Percentiles rank a stretch among this genome's conserved stretches.
These are phyloP conservation scores for Penicillium sp. DNA, from an alignment of 2,329 filamentous ascomycete species.

Conservation along the genomic window DNA sequence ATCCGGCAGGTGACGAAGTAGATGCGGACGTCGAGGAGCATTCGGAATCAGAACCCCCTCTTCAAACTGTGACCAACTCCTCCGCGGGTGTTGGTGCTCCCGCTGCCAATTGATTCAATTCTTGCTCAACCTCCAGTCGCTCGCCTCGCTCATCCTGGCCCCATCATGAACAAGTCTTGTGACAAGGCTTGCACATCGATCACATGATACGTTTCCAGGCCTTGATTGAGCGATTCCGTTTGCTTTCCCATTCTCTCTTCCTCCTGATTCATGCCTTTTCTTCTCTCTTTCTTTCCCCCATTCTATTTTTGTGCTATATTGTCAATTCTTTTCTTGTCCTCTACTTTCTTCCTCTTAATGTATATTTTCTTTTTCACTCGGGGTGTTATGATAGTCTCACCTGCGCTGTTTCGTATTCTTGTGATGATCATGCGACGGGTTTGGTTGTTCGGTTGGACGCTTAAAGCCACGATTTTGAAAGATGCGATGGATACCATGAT, in stretches of 20 bases:
- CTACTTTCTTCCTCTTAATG: slow-evolving; percentile 4
- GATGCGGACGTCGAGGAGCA: neutral
- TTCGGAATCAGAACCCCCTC: neutral
- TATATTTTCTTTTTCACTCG: slow-evolving; percentile 5
- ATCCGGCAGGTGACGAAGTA: neutral
- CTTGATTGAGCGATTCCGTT: too few relatives aligned
- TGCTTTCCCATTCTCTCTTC: neutral
- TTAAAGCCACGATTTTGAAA: slow-evolving; percentile 20
- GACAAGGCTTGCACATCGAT: too few relatives aligned
- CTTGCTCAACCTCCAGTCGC: too few relatives aligned
- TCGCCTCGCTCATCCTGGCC: too few relatives aligned
- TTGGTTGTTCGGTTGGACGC: slow-evolving; percentile 16
- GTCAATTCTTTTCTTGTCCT: neutral
- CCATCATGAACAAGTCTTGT: too few relatives aligned
- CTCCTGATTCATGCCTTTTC: neutral
- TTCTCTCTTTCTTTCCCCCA: neutral
- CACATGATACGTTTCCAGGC: too few relatives aligned
- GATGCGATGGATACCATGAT: slow-evolving; percentile 27
- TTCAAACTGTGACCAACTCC: too few relatives aligned
- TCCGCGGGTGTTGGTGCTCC: neutral
- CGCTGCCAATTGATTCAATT: neutral
- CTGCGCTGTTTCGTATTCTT: slow-evolving; percentile 4
- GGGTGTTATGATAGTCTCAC: neutral
- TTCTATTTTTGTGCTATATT: neutral
- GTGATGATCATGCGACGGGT: slow-evolving; percentile 3